Base-by-base conservation (phyloP, 179 eudicot genomes). In the Spergularia azorica region DNA sequence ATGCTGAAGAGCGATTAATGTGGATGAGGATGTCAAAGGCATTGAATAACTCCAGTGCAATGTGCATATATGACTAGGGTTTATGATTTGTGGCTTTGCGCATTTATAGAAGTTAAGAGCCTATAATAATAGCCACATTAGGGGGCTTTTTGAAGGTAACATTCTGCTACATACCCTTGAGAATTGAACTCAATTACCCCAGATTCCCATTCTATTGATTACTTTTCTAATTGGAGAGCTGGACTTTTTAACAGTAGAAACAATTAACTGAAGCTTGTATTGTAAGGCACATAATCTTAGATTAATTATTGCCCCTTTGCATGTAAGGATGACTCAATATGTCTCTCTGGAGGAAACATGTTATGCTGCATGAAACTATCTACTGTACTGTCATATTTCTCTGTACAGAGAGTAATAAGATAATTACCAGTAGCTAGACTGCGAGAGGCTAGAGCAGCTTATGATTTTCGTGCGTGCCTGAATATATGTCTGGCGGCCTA, bases 341-440 rank as follows among this genome's bases (percentile, higher is more conserved):
- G 83, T 80, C 72, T 52, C 51, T 55, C 60, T 21, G 9, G 72
- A 20, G 72, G 79, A 75, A 70, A 75, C 83, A 80, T 55, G 70
- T 21, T 66, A 62, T 62, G 76, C 12, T 70, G 75, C 57, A 62
- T 56, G 69, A 15, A 73, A 26, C 57, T 67, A 73, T 73, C 77
- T 52, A 77, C 15, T 26, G 62, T 17, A 58, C 18, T 64, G 17
- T 39, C 68, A 60, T 72, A 32, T 52, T 59, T 50, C 38, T 39
- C 57, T 67, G 26, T 63, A 5, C 32, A 26, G 74, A 79, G 72
- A 60, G 62, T 21, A 26, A 65, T 58, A 46, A 38, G 59, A 60
- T 81, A 38, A 46, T 64, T 65, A 32, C 72, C 72, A 50, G 38
- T 67, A 62, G 17, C 18, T 62, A 56, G 32, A 26, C 16, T 48